A percentile compares a stretch with the other conserved stretches of the same genome.
phyloP scores from a whole-genome alignment of 495 filamentous ascomycete species.

The Penicillium alfredii region DNA sequence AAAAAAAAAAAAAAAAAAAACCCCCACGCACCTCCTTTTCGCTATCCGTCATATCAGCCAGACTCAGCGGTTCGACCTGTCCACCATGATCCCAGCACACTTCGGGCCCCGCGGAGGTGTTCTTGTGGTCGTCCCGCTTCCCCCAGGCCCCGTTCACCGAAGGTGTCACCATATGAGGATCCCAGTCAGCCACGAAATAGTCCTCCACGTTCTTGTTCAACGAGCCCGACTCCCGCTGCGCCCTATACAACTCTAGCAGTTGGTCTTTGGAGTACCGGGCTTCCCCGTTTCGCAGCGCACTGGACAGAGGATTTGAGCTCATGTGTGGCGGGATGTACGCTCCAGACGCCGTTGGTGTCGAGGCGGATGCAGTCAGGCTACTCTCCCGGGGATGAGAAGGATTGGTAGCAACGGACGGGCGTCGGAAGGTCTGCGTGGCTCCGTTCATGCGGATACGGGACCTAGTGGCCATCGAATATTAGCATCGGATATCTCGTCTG shows the following conservation, averaged over 20 bases:
- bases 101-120: conserved; percentile 60
- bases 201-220: conserved; percentile 59
- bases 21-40: conserved; percentile 65
- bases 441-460: conserved; percentile 67
- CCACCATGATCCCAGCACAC: conserved; percentile 87
- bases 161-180: conserved; percentile 61
- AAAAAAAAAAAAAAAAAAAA: conserved; percentile 19
- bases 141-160: conserved; percentile 64
- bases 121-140: conserved; percentile 62
- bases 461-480: conserved; percentile 38
- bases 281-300: conserved; percentile 52
- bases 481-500: conserved; percentile 12
- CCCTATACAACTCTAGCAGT: conserved; percentile 67
- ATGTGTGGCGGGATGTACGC: conserved; percentile 59
- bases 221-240: conserved; percentile 49
- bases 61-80: conserved; percentile 60
- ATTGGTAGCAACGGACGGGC: conserved; percentile 66
- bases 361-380: conserved; percentile 42
- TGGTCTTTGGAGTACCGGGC: conserved; percentile 77
- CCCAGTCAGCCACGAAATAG: conserved; percentile 71
- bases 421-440: conserved; percentile 78
- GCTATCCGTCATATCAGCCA: conserved; percentile 71
- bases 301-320: conserved; percentile 43
- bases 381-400: conserved; percentile 46
- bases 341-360: conserved; percentile 44